A percentile compares a stretch with the other conserved stretches of the same genome.
phyloP scores from a whole-genome alignment of 2,329 filamentous ascomycete genomes.

The Helminthosporium solani region DNA sequence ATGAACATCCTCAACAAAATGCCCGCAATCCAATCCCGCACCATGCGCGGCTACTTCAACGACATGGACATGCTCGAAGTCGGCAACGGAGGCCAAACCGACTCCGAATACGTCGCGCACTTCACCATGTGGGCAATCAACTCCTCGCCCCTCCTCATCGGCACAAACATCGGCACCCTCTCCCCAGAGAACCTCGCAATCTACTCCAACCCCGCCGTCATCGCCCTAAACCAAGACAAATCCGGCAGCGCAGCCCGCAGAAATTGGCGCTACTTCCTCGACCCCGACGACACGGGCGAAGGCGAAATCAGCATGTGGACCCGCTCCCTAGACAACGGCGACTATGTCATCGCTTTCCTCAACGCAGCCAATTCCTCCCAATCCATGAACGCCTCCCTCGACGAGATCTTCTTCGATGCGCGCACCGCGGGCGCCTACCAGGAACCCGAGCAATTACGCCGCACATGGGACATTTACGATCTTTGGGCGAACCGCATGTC shows the following conservation, averaged over 20 bases:
- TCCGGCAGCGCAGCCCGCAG: slow-evolving; percentile 45
- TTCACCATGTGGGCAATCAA: slow-evolving; percentile 52
- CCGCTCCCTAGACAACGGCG: slow-evolving; percentile 49
- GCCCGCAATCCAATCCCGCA: slow-evolving; percentile 26
- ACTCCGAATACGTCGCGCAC: slow-evolving; percentile 40
- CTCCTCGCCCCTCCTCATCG: slow-evolving; percentile 50
- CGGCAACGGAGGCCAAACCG: slow-evolving; percentile 29
- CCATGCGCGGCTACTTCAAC: slow-evolving; percentile 32
- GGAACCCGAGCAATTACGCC: slow-evolving; percentile 42
- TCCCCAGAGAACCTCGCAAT: slow-evolving; percentile 48
- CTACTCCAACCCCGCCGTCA: slow-evolving; percentile 50
- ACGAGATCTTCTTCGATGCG: slow-evolving; percentile 55
- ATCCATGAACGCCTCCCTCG: slow-evolving; percentile 53
- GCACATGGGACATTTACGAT: slow-evolving; percentile 55
- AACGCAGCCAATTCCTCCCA: slow-evolving; percentile 50
- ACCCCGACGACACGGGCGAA: slow-evolving; percentile 46
- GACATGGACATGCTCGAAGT: slow-evolving; percentile 37
- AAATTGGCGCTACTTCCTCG: slow-evolving; percentile 48
- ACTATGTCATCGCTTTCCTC: slow-evolving; percentile 52
- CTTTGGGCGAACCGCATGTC: slow-evolving; percentile 59
- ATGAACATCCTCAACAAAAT: slow-evolving; percentile 35
- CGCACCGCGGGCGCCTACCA: slow-evolving; percentile 45
- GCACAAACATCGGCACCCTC: slow-evolving; percentile 42
- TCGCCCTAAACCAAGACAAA: slow-evolving; percentile 54
- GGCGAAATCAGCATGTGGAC: slow-evolving; percentile 55